phyloP scores from a whole-genome alignment of 2,329 filamentous ascomycete genomes.

The Gnomoniopsis sp. region DNA sequence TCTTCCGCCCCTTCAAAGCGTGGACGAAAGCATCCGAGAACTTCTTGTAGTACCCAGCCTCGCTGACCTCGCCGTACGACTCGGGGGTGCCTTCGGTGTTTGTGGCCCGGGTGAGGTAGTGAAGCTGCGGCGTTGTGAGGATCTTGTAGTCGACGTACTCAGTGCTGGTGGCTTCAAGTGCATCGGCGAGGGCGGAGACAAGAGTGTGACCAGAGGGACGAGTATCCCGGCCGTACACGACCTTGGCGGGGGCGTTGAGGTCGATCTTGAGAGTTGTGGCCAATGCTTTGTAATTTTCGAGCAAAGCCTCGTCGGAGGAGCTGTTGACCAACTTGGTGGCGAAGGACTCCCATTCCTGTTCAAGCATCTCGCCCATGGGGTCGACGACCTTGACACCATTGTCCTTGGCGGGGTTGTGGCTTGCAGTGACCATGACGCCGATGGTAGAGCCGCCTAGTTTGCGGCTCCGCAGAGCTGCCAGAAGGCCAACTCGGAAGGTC shows the following conservation, averaged over 20 bases:
- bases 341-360: constrained; percentile 89
- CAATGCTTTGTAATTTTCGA: constrained; percentile 72
- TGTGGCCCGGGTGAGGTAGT: constrained; percentile 91
- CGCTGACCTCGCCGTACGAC: constrained; percentile 83
- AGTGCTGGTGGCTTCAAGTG: constrained; percentile 71
- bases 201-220: constrained; percentile 86
- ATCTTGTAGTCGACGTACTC: constrained; percentile 83
- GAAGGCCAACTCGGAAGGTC: constrained; percentile 85
- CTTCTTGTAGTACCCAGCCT: constrained; percentile 94
- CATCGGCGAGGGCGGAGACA: constrained; percentile 73
- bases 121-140: constrained; percentile 94
- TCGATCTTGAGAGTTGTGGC: constrained; percentile 75
- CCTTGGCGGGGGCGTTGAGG: constrained; percentile 65
- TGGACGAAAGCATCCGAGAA: constrained; percentile 78
- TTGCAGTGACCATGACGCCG: constrained; percentile 94
- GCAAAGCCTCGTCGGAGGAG: constrained; percentile 68
- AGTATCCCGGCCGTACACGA: constrained; percentile 90
- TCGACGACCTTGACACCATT: constrained; percentile 96
- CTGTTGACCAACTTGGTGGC: constrained; percentile 89
- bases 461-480: constrained; percentile 83
- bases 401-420: constrained; percentile 85
- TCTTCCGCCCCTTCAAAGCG: constrained; percentile 73
- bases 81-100: constrained; percentile 88
- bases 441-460: constrained; percentile 89
- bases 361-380: constrained; percentile 96